Evolutionary conservation across 78 protist species (phyloP), one percentile per base, ranked within the genome.

Genomic region (Guillardia theta): DNA sequence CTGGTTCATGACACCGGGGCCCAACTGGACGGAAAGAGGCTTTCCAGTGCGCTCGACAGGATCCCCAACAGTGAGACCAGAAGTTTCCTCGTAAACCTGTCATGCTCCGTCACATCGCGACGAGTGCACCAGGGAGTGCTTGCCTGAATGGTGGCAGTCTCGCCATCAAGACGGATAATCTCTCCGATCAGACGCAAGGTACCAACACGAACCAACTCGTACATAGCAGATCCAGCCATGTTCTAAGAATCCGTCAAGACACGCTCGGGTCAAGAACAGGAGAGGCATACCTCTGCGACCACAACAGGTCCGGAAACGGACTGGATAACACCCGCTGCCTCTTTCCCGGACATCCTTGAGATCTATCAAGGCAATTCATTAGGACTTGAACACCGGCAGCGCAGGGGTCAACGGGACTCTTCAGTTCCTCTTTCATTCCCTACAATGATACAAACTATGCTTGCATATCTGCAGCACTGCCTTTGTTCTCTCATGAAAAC

Each of bases 131-230:
- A 8, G 70, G 70, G 2, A 6, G 2, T 58, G 27, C 33, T 15
- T 2, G 37, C 87, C 96, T 99, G 99, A 92, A 99, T 99, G 36
- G 99, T 99, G 24, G 99, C 99, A 12, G 97, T 97, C 95, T 98
- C 99, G n/a, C 95, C 98, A 94, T 99, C 99, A 33, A 99, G 98
- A 90, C 99, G 98, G 93, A 99, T 99, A 97, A 99, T 99, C 97
- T 99, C 99, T 21, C 99, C 99, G 53, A 99, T 99, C 37, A 99
- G 97, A 45, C 96, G 43, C 36, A 43, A 0, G 90, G 92, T 54
- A 36, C 99, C 99, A 50, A 99, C 99, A 58, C 99, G 99, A 36
- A 98, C 99, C 64, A 99, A 94, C 98, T 99, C 99, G 98, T 99
- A 99, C 99, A 99, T 99, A 92, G 99, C 98, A 1, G 99, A 95